Evolutionary conservation across 352 stramenopile genomes (phyloP).

Genomic region (Albugo laibachii): DNA sequence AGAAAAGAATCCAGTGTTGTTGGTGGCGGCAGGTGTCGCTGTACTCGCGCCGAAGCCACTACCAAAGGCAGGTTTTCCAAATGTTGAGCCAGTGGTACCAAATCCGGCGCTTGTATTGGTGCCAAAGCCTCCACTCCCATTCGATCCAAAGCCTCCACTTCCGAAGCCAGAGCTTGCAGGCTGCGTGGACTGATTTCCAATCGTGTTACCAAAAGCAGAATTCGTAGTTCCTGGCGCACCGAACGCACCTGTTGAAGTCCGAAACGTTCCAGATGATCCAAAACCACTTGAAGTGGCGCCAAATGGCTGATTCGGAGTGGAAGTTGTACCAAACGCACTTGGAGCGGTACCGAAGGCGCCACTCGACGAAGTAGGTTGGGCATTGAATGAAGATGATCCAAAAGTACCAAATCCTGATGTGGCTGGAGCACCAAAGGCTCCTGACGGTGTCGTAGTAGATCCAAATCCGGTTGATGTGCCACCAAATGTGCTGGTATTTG

Average conservation of each 20-base stretch:
- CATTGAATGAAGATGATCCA: constrained; percentile 20
- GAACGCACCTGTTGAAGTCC: not conserved
- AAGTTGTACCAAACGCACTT: constrained; percentile 9
- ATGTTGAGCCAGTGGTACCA: not conserved
- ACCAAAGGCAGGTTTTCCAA: constrained; percentile 4
- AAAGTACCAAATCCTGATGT: constrained; percentile 19
- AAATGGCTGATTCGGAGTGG: constrained; percentile 2
- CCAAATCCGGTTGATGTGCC: constrained; percentile 13
- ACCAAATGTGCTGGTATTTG: constrained; percentile 16
- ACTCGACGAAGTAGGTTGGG: not conserved
- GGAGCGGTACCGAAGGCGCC: constrained; percentile 26
- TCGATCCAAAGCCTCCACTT: constrained; percentile 3
- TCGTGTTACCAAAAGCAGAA: constrained; percentile 7
- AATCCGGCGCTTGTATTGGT: not conserved
- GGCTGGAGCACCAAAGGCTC: constrained; percentile 17
- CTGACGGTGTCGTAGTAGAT: constrained; percentile 12
- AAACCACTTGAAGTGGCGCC: constrained; percentile 1
- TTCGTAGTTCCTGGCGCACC: not conserved
- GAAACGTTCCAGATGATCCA: constrained; percentile 3
- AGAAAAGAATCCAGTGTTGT: constrained; percentile 14
- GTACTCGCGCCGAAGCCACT: constrained; percentile 21
- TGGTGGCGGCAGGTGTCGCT: constrained; percentile 9
- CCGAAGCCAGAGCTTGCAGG: not conserved
- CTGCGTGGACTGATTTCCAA: constrained; percentile 1
- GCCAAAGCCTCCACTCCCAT: constrained; percentile 1